Conservation (phyloP, 768 basidiomycete genomes). For the Coprinellus micaceus region DNA sequence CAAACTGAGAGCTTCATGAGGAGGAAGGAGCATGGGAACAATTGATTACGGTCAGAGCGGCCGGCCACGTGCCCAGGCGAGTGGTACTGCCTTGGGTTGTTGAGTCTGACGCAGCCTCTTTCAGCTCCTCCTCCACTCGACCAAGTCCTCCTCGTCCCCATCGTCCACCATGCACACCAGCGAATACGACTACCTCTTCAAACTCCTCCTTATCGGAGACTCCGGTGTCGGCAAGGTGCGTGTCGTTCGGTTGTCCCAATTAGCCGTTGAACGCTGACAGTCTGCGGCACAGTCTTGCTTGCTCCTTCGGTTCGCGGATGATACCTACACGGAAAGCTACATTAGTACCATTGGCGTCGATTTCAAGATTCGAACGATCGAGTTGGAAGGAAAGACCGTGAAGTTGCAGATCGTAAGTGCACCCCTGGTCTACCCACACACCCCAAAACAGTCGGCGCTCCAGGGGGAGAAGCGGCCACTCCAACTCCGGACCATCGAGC, state of each 20-base stretch:
- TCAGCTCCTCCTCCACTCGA: slow-evolving; percentile 21
- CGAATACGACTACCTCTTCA: slow-evolving; percentile 96
- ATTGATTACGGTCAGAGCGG: not conserved
- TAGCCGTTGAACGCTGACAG: slow-evolving; percentile 23
- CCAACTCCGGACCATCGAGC: no score
- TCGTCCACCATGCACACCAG: slow-evolving; percentile 71
- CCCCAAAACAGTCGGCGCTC: no score
- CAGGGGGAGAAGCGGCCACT: no score
- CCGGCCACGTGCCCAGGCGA: slow-evolving; percentile 29
- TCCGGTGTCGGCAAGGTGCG: slow-evolving; percentile 90
- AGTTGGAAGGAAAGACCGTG: slow-evolving; percentile 96
- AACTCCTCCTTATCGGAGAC: slow-evolving; percentile 91
- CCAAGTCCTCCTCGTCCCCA: slow-evolving; percentile 19
- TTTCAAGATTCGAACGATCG: slow-evolving; percentile 99
- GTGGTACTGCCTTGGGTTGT: slow-evolving; percentile 26
- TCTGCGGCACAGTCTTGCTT: slow-evolving; percentile 68
- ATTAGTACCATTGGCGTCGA: slow-evolving; percentile 98
- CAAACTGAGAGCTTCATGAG: not conserved
- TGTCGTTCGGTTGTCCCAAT: slow-evolving; percentile 25
- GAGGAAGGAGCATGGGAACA: not conserved
- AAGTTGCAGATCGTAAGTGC: slow-evolving; percentile 94
- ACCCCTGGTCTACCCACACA: not conserved
- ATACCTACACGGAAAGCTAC: slow-evolving; percentile 96
- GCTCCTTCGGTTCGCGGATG: slow-evolving; percentile 90
- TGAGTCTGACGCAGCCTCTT: slow-evolving; percentile 35